Base-by-base conservation (phyloP, 805 yeast species). In the Candida schatavii region DNA sequence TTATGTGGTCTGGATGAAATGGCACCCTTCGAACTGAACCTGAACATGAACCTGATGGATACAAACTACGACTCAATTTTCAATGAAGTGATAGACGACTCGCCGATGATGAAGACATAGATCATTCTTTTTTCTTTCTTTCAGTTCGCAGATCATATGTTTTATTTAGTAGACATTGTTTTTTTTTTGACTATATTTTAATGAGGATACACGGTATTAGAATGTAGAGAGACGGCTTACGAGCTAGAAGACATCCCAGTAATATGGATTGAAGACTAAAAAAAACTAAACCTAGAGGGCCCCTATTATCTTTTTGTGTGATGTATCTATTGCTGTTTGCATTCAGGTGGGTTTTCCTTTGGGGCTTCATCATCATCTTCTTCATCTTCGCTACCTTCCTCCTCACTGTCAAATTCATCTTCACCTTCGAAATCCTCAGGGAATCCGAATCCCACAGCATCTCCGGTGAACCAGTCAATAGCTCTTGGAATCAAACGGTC, bases 401-500 rank as follows among this genome's bases (percentile, higher is more conserved):
- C 86, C 5, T 70, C 81, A 2, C 70, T 81, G 10, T 76, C 82
- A 3, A 75, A 83, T 2, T 74, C 83, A 17, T 70, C 79, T 14
- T 77, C 87, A 7, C 75, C 88, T 11, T 77, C 80, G 18, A 72
- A 78, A 31, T 69, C 83, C 14, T 75, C 87, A 26, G 76, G 77
- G 46, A 68, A 72, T 37, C 64, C 74, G 59, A 78, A 86, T 43
- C 86, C 95, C 45, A 91, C 76, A 19, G 99, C 99, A 50, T 88
- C 88, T 37, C 99, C 99, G 7, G 99, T 91, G 65, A 89, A 93
- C 98, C 99, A 93, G 64, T 91, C 98, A 56, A 93, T 78, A 40
- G 98, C 98, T 61, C 97, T 82, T 48, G 98, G 97, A 48, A 93
- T 83, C 60, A 93, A 77, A 65, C 93, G 86, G 65, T 93, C 98